A percentile compares a stretch with the other conserved stretches of the same genome.
Evolutionary conservation across 179 eudicot genomes (phyloP).

Genomic region (Carnegiea gigantea): DNA sequence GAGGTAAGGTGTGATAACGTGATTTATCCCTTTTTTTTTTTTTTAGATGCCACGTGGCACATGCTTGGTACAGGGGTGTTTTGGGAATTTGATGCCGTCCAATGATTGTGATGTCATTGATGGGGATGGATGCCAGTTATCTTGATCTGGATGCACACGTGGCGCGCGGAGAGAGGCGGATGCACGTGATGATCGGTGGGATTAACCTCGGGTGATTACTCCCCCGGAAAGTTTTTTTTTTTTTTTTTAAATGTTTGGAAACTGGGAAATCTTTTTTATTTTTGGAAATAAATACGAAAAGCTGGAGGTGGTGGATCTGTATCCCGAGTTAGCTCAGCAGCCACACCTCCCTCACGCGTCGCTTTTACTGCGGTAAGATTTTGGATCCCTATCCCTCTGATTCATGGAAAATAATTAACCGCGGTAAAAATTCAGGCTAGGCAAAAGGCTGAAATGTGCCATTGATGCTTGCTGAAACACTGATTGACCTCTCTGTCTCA

Average conservation of each 20-base stretch:
- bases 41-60: conserved; percentile 13
- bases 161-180: conserved; percentile 9
- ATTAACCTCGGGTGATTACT: conserved; percentile 1
- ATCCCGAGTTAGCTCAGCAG: background rate
- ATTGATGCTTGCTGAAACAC: conserved; percentile 6
- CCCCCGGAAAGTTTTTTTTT: background rate
- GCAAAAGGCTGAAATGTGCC: background rate
- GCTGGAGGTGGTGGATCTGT: conserved; percentile 8
- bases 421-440: background rate
- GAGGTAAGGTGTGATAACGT: background rate
- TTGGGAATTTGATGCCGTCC: conserved; percentile 3
- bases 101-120: conserved; percentile 14
- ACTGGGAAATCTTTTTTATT: background rate
- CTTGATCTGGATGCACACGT: conserved; percentile 14
- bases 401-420: background rate
- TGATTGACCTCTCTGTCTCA: conserved; percentile 16
- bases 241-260: conserved; percentile 11
- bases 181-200: conserved; percentile 18
- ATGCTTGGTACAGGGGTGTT: background rate
- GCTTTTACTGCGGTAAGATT: background rate
- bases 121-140: background rate
- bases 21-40: background rate
- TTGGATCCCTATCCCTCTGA: background rate
- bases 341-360: conserved; percentile 12
- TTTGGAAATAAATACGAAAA: conserved; percentile 6